Base-by-base conservation (phyloP, 768 basidiomycete genomes). In the Candolleomyces aberdarensis region DNA sequence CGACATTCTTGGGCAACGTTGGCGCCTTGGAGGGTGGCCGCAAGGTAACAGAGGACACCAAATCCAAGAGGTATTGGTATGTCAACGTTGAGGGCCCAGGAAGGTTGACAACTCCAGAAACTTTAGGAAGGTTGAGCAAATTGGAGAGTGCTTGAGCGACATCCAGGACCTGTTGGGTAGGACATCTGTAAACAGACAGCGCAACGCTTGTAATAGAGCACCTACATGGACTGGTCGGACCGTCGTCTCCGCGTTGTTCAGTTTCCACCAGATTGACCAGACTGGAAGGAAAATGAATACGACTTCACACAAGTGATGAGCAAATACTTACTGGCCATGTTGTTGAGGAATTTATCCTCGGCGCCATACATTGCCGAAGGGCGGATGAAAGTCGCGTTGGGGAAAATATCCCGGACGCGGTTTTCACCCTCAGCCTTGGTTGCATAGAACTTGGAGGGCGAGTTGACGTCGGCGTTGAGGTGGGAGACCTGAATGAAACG, bases 401-500 rank as follows among this genome's bases (percentile, higher is more conserved):
- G 89, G 80, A 94, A 98, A 3, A 80, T 91, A 57, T 84, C 83
- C 71, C 86, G 87, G 63, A 98, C 95, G 55, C 83, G 85, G 65
- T 88, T 85, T 75, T 99, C 97, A 39, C 96, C 96, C 66, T 88
- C 87, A 41, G 86, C 91, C 72, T 98, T 98, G 61, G 93, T 84
- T 62, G 86, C 85, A 77, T 98, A 98, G 74, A 94, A 92, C 53
- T 79, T 80, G 53, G 94, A 96, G 1, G 83, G 70, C 11, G 96
- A 97, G 65, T 85, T 79, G 19, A 83, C 77, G 39, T 88, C 83
- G 22, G 96, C 96, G 74, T 98, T 96, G 63, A 99, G 75, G 74
- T 99, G 97, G 11, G 97, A 98, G 63, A 99, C 85, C 68, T 98
- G 97, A 49, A 98, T 85, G 57, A 99, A 80, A 56, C 92, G 89